These are phyloP conservation scores for Trichoderma pleuroti DNA, from an alignment of 2,329 filamentous ascomycete genomes.

Conservation along the genomic window DNA sequence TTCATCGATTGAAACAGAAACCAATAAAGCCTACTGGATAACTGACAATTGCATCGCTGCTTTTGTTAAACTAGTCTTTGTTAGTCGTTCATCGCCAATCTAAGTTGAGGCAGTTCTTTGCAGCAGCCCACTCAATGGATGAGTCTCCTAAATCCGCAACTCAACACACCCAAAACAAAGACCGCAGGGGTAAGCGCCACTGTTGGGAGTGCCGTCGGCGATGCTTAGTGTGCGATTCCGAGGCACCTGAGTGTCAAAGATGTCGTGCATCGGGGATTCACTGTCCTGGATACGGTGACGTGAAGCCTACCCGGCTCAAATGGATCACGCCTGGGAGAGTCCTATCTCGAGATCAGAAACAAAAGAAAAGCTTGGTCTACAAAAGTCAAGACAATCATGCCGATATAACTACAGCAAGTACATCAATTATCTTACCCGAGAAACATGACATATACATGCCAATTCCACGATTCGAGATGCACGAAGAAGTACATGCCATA, in stretches of 20 bases:
- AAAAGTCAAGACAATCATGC: neutral
- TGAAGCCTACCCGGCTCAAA: neutral
- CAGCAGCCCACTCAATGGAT: neutral
- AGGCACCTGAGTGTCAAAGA: neutral
- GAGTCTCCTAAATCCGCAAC: neutral
- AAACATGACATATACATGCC: neutral
- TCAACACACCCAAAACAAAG: neutral
- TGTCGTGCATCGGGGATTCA: neutral
- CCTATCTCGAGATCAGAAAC: neutral
- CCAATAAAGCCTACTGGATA: neutral
- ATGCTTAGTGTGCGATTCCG: neutral
- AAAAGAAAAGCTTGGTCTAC: neutral
- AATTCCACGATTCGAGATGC: neutral
- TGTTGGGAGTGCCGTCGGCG: constrained; percentile 3
- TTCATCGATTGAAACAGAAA: neutral
- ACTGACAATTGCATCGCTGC: neutral
- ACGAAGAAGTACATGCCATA: neutral
- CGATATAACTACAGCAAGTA: neutral
- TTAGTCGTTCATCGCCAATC: accelerated
- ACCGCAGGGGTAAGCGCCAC: neutral
- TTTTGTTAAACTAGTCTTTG: neutral
- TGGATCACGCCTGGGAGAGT: constrained; percentile 1
- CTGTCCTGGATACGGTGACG: neutral
- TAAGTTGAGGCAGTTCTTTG: neutral
- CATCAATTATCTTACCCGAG: neutral